Evolutionary conservation across 2,329 filamentous ascomycete species (phyloP), one percentile per base, ranked within the genome.

Genomic region (Xylariales sp.): DNA sequence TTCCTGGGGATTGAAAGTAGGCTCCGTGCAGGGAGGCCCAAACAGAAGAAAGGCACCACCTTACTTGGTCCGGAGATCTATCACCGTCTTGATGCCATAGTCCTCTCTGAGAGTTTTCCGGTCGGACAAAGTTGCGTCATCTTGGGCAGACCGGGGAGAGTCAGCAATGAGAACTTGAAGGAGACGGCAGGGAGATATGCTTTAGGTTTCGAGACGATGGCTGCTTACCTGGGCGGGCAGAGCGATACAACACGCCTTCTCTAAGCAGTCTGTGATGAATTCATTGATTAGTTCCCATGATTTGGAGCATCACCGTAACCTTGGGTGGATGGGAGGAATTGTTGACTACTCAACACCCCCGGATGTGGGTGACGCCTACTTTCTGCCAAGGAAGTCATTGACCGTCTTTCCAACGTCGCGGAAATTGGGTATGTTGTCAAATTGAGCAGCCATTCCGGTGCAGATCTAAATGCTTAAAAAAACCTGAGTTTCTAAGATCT

Each of bases 1-100:
- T n/a, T n/a, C n/a, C n/a, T n/a, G n/a, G n/a, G n/a, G n/a, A n/a
- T n/a, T n/a, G n/a, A n/a, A n/a, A n/a, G n/a, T n/a, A n/a, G n/a
- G n/a, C n/a, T n/a, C n/a, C n/a, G n/a, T n/a, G n/a, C n/a, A n/a
- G n/a, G n/a, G n/a, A n/a, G n/a, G n/a, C n/a, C n/a, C n/a, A n/a
- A n/a, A n/a, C n/a, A n/a, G n/a, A n/a, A n/a, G n/a, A n/a, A n/a
- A n/a, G n/a, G n/a, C n/a, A n/a, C n/a, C n/a, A n/a, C n/a, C n/a
- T 42, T 70, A 87, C 79, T 83, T 79, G 44, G 88, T 87, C 40
- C 89, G 77, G 10, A 95, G 67, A 63, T 95, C 89, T 42, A 95
- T 74, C 28, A 95, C 76, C 3, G 81, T 87, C 47, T 72, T 76
- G 46, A 95, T 76, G 16, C 75, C 70, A 48, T 83, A 72, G 21